Base-by-base conservation (phyloP, 176 grass and related monocot species). In the Carex parvula region DNA sequence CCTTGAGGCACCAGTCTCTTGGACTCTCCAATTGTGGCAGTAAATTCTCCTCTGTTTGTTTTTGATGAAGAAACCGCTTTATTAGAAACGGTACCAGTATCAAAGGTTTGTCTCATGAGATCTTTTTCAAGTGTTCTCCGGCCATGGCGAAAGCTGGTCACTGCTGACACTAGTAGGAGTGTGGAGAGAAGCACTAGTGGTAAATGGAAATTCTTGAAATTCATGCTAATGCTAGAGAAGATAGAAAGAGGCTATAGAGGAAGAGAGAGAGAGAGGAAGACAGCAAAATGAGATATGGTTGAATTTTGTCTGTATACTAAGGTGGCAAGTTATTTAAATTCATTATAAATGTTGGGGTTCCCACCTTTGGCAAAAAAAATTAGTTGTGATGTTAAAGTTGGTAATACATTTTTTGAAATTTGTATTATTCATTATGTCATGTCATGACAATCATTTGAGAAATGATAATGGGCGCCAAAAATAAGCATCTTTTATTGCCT, bases 1-100 rank as follows among this genome's bases (percentile, higher is more conserved):
- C 93, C 91, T 73, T 96, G 91, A 50, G 91, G 94, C 56, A 96
- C 91, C 85, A 85, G 0, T 86, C 94, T 91, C 67, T 90, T 96
- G 57, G 94, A 93, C 12, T 83, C 91, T 12, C 12, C 77, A 84
- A 60, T 86, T 85, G 16, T 33, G 30, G 56, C 18, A 79, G 70
- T 29, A 67, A 6, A 64, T 73, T 75, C 62, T 37, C 21, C 13
- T 15, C 7, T 46, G 77, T 44, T 9, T 13, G 42, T 13, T 35
- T 71, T 24, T 83, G 76, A 58, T 83, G 81, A 58, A 24, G 50
- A 70, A 78, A 62, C 35, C 64, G 16, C 0, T 37, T 64, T 67
- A 30, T 46, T 6, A 79, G 88, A 33, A 5, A 55, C 84, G 29
- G 7, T 32, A 24, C 24, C 84, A 21, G 11, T 32, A 24, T n/a